Evolutionary conservation across 148 eudicot species (phyloP).

Genomic region (Vaccinium darrowii): DNA sequence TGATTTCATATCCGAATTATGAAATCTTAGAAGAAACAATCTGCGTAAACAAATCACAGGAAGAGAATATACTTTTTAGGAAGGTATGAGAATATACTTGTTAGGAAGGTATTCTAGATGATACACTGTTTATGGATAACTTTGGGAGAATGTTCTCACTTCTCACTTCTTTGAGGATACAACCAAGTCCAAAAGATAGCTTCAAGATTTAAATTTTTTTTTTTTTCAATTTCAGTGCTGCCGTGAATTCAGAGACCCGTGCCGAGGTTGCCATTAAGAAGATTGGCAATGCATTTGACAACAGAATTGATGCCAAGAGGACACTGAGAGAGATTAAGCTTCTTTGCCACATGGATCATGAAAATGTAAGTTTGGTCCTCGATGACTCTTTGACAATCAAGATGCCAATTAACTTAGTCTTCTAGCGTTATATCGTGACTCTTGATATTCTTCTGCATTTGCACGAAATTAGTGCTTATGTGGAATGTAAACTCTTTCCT

Average conservation of each 20-base stretch:
- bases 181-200: background rate
- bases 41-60: background rate
- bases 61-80: background rate
- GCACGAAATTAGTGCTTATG: background rate
- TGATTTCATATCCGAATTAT: background rate
- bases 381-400: background rate
- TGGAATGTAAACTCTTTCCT: background rate
- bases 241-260: slow-evolving; percentile 64
- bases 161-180: background rate
- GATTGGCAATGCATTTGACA: slow-evolving; percentile 82
- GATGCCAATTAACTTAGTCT: background rate
- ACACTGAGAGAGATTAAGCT: slow-evolving; percentile 80
- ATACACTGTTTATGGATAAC: background rate
- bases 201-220: background rate
- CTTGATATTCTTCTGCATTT: background rate
- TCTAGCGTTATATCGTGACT: background rate
- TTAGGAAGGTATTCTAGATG: background rate
- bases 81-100: background rate
- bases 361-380: slow-evolving; percentile 45
- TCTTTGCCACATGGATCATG: slow-evolving; percentile 73
- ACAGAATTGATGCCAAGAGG: slow-evolving; percentile 74
- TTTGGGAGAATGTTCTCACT: background rate
- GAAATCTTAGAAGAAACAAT: background rate
- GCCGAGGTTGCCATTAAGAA: slow-evolving; percentile 87
- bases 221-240: slow-evolving; percentile 50